Evolutionary conservation across 1,284 basidiomycete species (phyloP).

Genomic region (Trametes polyzona): DNA sequence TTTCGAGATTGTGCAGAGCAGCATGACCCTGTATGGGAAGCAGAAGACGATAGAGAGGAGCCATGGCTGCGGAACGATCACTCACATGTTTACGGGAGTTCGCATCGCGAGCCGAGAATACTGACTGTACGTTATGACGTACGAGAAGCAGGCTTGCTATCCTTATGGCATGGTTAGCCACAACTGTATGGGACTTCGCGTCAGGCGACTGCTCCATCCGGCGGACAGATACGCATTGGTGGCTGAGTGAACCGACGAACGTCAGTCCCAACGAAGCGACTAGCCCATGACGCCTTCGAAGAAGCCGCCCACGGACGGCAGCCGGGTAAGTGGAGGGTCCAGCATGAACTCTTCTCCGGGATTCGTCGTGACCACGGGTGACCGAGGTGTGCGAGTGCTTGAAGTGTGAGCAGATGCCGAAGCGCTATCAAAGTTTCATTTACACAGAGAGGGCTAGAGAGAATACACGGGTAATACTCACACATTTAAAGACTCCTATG

Average conservation of each 20-base stretch:
- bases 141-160: slow-evolving; percentile 6
- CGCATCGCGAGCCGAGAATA: slow-evolving; percentile 2
- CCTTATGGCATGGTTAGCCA: neutral
- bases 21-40: slow-evolving; percentile 11
- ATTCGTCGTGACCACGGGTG: slow-evolving; percentile 14
- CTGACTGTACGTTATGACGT: slow-evolving; percentile 7
- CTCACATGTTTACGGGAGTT: slow-evolving; percentile 9
- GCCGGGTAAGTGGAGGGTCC: slow-evolving; percentile 5
- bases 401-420: slow-evolving; percentile 13
- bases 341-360: slow-evolving; percentile 1
- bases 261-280: neutral
- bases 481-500: slow-evolving; percentile 1
- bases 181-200: slow-evolving; percentile 3
- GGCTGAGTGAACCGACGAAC: slow-evolving; percentile 5
- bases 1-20: neutral
- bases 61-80: slow-evolving; percentile 11
- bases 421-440: slow-evolving; percentile 25
- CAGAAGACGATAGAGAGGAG: slow-evolving; percentile 13
- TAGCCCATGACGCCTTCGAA: neutral
- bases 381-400: slow-evolving; percentile 21
- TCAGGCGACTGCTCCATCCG: neutral
- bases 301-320: slow-evolving; percentile 3
- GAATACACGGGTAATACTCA: slow-evolving; percentile 5
- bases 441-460: slow-evolving; percentile 17
- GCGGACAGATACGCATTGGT: neutral